phyloP scores from a whole-genome alignment of 768 basidiomycete genomes.

The Kwoniella mangroviensis region DNA sequence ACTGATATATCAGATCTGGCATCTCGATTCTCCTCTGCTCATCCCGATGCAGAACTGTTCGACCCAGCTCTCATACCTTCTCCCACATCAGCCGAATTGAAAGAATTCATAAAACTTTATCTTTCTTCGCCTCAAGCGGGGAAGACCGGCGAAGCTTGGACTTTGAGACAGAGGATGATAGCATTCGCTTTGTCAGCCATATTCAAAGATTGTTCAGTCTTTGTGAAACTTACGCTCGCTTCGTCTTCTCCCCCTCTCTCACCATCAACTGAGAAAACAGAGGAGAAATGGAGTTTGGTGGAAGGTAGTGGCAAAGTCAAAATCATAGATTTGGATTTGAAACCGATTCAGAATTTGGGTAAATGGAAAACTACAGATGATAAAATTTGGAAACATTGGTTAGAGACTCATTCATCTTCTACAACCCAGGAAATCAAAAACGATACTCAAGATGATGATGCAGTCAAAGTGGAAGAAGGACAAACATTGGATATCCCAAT shows the following conservation, averaged over 20 bases:
- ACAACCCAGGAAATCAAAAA: not conserved
- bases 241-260: not conserved
- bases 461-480: not conserved
- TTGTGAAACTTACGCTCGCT: constrained; percentile 58
- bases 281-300: constrained; percentile 34
- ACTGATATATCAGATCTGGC: constrained; percentile 83
- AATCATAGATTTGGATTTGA: constrained; percentile 86
- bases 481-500: not conserved
- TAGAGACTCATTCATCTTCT: constrained; percentile 9
- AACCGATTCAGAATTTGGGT: constrained; percentile 67
- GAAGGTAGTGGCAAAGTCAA: constrained; percentile 60
- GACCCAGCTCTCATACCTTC: constrained; percentile 26
- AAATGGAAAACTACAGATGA: constrained; percentile 77
- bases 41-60: constrained; percentile 27
- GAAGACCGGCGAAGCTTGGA: constrained; percentile 44
- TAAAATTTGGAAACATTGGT: constrained; percentile 62
- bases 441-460: not conserved
- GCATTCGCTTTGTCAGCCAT: constrained; percentile 86
- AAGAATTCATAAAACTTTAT: constrained; percentile 66
- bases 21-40: constrained; percentile 39
- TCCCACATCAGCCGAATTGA: constrained; percentile 28
- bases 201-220: constrained; percentile 94
- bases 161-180: constrained; percentile 68
- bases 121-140: constrained; percentile 52
- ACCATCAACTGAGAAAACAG: constrained; percentile 4